Evolutionary conservation across 1,284 basidiomycete species (phyloP).

Genomic region (Schizophyllum amplum): DNA sequence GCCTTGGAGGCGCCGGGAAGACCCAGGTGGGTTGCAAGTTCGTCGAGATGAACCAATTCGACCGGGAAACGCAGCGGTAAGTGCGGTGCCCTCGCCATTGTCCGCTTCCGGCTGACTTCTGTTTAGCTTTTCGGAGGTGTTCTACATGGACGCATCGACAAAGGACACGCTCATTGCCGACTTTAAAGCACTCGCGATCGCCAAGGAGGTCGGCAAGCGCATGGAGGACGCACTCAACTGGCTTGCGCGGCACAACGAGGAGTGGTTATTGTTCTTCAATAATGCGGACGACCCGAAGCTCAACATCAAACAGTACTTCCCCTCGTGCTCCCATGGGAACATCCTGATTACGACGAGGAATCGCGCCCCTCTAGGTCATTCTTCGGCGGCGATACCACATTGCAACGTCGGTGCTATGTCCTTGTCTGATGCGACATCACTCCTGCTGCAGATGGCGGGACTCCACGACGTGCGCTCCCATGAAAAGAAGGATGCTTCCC

Average conservation of each 20-base stretch:
- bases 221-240: constrained; percentile 1
- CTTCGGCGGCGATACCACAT: neutral
- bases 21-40: constrained; percentile 8
- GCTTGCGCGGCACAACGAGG: neutral
- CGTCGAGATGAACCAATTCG: neutral
- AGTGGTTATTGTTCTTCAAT: constrained; percentile 11
- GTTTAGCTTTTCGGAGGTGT: constrained; percentile 2
- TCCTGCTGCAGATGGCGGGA: constrained; percentile 3
- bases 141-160: constrained; percentile 3
- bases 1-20: constrained; percentile 6
- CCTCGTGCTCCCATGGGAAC: constrained; percentile 7
- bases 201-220: neutral
- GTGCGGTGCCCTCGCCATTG: neutral
- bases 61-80: neutral
- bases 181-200: neutral
- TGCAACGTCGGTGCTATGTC: neutral
- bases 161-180: neutral
- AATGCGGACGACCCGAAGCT: constrained; percentile 11
- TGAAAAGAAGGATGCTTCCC: neutral
- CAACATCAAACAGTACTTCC: constrained; percentile 7
- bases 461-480: neutral
- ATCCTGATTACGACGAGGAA: constrained; percentile 11
- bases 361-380: constrained; percentile 2
- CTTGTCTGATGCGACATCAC: neutral
- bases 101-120: neutral